Evolutionary conservation across 768 basidiomycete genomes (phyloP).

Genomic region (Suillus paluster): DNA sequence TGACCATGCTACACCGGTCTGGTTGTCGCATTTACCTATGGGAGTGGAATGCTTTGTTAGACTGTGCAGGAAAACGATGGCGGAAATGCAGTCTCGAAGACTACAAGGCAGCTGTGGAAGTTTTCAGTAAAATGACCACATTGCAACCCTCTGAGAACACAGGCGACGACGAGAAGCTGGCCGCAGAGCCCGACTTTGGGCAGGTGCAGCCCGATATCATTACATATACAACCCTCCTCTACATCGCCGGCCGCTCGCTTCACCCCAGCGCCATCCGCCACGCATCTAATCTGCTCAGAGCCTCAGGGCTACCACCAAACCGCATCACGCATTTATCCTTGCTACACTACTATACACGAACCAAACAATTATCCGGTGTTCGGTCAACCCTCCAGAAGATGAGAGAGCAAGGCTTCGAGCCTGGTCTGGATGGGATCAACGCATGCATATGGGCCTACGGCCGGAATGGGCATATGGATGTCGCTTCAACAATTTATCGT

Average conservation of each 20-base stretch:
- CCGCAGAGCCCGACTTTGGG: neutral
- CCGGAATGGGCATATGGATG: slow-evolving; percentile 51
- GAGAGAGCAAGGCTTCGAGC: slow-evolving; percentile 49
- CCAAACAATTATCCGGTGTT: slow-evolving; percentile 53
- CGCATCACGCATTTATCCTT: slow-evolving; percentile 65
- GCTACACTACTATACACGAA: slow-evolving; percentile 56
- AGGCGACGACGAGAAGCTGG: slow-evolving; percentile 39
- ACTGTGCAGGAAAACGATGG: slow-evolving; percentile 68
- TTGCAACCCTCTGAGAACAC: slow-evolving; percentile 30
- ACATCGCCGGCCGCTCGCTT: slow-evolving; percentile 61
- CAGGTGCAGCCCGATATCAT: slow-evolving; percentile 58
- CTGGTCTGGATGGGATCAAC: slow-evolving; percentile 72
- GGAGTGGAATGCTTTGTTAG: slow-evolving; percentile 80
- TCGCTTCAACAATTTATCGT: slow-evolving; percentile 66
- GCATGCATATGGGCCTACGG: slow-evolving; percentile 73
- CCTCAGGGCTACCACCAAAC: slow-evolving; percentile 60
- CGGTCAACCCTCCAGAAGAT: slow-evolving; percentile 60
- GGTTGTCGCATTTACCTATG: slow-evolving; percentile 60
- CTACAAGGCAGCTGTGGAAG: slow-evolving; percentile 60
- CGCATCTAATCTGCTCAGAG: slow-evolving; percentile 55
- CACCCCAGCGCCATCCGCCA: slow-evolving; percentile 49
- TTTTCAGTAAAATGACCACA: slow-evolving; percentile 64
- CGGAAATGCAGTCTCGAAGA: slow-evolving; percentile 60
- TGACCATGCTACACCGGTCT: slow-evolving; percentile 57
- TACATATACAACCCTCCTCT: slow-evolving; percentile 71